Conservation (phyloP, 352 stramenopile genomes). For the Globisporangium paroecandrum region DNA sequence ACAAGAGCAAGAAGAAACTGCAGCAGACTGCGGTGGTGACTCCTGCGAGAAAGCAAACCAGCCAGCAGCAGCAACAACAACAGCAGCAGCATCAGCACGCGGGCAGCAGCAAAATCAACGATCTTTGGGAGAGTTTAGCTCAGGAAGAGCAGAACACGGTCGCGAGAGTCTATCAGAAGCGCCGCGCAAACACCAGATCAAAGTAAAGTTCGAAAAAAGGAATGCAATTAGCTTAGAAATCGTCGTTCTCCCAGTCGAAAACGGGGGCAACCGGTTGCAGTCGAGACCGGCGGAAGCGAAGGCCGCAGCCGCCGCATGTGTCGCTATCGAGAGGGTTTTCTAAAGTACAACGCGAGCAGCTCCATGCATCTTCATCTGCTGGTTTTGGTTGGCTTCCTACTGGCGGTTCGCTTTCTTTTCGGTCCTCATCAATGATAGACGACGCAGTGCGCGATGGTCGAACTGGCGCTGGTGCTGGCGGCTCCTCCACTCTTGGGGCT, state of each 20-base stretch:
- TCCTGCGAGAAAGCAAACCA: not conserved
- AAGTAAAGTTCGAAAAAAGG: not conserved
- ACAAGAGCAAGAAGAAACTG: constrained; percentile 9
- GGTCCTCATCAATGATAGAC: constrained; percentile 36
- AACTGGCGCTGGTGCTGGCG: not conserved
- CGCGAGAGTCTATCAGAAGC: constrained; percentile 14
- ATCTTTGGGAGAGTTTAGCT: constrained; percentile 17
- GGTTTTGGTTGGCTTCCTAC: constrained; percentile 11
- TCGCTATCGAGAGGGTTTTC: constrained; percentile 56
- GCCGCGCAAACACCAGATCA: constrained; percentile 7
- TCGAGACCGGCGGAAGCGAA: constrained; percentile 62
- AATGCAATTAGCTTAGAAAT: constrained; percentile 28
- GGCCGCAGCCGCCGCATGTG: constrained; percentile 62
- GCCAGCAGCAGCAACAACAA: not conserved
- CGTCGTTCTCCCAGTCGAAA: constrained; percentile 50
- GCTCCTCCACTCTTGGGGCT: not conserved
- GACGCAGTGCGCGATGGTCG: not conserved
- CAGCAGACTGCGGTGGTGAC: not conserved
- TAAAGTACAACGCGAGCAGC: constrained; percentile 75
- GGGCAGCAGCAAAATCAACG: constrained; percentile 18
- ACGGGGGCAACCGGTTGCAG: constrained; percentile 28
- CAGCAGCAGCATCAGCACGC: not conserved
- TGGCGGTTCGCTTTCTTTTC: constrained; percentile 39
- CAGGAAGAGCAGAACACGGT: constrained; percentile 23
- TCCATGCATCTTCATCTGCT: constrained; percentile 38